These are phyloP conservation scores for Blastocystis sp. DNA, from an alignment of 352 stramenopile genomes.

Conservation along the genomic window DNA sequence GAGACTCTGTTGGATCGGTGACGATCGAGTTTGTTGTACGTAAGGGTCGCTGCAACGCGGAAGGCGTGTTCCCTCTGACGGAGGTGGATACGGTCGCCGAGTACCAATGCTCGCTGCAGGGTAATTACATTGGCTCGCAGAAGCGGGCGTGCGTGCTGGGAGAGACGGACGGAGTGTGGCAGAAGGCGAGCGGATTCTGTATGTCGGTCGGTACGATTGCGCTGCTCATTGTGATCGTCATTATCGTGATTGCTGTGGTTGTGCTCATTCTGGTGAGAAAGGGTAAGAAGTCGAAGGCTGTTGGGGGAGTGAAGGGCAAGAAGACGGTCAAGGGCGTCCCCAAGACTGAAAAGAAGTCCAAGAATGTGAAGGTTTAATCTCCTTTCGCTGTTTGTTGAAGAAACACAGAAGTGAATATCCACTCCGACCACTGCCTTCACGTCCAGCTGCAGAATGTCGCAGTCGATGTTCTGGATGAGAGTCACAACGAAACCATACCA, in stretches of 20 bases:
- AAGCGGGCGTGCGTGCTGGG: background rate
- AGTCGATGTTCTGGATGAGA: background rate
- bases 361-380: background rate
- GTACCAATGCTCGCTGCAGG: background rate
- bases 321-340: too few relatives aligned
- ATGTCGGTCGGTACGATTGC: background rate
- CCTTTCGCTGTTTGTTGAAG: background rate
- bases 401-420: conserved; percentile 58
- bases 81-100: background rate
- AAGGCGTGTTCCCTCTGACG: background rate
- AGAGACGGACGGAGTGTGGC: background rate
- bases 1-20: background rate
- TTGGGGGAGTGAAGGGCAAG: background rate
- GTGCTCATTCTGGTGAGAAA: background rate
- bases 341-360: too few relatives aligned
- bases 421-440: conserved; percentile 74
- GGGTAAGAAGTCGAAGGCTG: background rate
- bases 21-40: background rate
- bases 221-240: background rate
- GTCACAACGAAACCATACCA: conserved; percentile 63
- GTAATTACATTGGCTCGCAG: background rate
- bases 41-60: background rate
- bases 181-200: background rate
- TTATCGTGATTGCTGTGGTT: background rate
- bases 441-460: conserved; percentile 92